Evolutionary conservation across 768 basidiomycete species (phyloP), one percentile per base, ranked within the genome.

Genomic region (Mrakia frigida): DNA sequence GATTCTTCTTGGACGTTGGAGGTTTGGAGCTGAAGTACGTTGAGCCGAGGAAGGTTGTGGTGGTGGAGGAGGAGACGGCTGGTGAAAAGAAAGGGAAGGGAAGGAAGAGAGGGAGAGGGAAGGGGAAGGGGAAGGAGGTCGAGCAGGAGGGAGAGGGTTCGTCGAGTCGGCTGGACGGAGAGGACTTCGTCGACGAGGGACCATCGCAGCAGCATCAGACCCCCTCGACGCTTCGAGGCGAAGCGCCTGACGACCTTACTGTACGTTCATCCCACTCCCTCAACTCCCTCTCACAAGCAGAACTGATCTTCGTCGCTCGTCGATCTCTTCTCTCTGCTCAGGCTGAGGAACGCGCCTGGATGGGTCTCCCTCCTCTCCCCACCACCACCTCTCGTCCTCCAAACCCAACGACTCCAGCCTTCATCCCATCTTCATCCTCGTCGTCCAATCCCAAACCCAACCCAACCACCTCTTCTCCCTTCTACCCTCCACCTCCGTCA

Each of bases 1-100:
- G 76, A n/a, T 53, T 71, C 43, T 77, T 77, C 52, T 39, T 73
- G 21, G 72, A 77, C 37, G 63, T 73, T n/a, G 71, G 50, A 18
- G 76, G 72, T 10, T 39, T 75, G 13, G 63, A 69, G 50, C 39
- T 73, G 14, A 31, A 31, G 21, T 73, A 77, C 50, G 46, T n/a
- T 16, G 70, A 39, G 41, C 61, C 59, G 52, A 68, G 50, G 52
- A 33, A 69, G 65, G 25, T 68, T 18, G 56, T 65, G 46, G 23
- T 37, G 3, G 13, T 61, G 46, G 63, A 31, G 18, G 23, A 33
- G 7, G 25, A 59, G 14, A 52, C 31, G 18, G 52, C 37, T 5
- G 65, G 60, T 0, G 75, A 65, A 10, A 46, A 65, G 50, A 73
- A 68, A 46, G 33, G 33, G 63, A 67, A 67, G 73, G 65, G 46